Evolutionary conservation across 164 flowering plant species (phyloP).

Genomic region (Saururus chinensis): DNA sequence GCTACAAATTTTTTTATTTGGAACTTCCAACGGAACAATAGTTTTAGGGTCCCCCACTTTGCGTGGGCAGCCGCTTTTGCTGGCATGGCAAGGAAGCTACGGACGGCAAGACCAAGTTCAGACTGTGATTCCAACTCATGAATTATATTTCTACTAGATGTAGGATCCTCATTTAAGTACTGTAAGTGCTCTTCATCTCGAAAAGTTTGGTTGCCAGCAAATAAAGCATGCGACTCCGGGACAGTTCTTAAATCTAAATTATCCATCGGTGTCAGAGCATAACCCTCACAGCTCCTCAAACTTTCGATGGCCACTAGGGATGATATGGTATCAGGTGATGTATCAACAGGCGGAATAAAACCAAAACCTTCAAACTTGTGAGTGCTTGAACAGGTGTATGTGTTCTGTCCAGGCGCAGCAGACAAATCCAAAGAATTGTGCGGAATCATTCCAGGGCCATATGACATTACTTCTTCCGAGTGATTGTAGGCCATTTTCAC

Average conservation of each 20-base stretch:
- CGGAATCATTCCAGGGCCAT: slow-evolving; percentile 25
- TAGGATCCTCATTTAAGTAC: slow-evolving; percentile 25
- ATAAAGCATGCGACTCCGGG: background rate
- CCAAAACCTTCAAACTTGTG: slow-evolving; percentile 23
- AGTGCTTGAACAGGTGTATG: too few species aligned
- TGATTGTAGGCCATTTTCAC: slow-evolving; percentile 41
- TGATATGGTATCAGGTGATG: slow-evolving; percentile 44
- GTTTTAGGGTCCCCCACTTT: slow-evolving; percentile 43
- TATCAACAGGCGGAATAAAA: slow-evolving; percentile 20
- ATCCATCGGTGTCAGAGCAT: slow-evolving; percentile 22
- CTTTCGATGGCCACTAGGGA: slow-evolving; percentile 14
- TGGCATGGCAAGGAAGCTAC: slow-evolving; percentile 24
- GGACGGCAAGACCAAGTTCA: slow-evolving; percentile 41
- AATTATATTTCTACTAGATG: slow-evolving; percentile 17
- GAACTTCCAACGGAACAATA: slow-evolving; percentile 36
- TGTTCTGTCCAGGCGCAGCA: slow-evolving; percentile 10
- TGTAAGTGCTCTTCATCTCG: slow-evolving; percentile 30
- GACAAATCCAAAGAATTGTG: slow-evolving; percentile 24
- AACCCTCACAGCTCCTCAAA: slow-evolving; percentile 34
- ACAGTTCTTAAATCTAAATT: slow-evolving; percentile 33
- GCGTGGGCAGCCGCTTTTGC: slow-evolving; percentile 32
- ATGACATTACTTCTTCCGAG: slow-evolving; percentile 41
- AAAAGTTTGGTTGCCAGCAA: slow-evolving; percentile 19
- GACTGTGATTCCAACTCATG: slow-evolving; percentile 24
- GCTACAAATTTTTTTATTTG: slow-evolving; percentile 18